phyloP scores from a whole-genome alignment of 768 basidiomycete species.

The Hygrophoropsis aurantiaca region DNA sequence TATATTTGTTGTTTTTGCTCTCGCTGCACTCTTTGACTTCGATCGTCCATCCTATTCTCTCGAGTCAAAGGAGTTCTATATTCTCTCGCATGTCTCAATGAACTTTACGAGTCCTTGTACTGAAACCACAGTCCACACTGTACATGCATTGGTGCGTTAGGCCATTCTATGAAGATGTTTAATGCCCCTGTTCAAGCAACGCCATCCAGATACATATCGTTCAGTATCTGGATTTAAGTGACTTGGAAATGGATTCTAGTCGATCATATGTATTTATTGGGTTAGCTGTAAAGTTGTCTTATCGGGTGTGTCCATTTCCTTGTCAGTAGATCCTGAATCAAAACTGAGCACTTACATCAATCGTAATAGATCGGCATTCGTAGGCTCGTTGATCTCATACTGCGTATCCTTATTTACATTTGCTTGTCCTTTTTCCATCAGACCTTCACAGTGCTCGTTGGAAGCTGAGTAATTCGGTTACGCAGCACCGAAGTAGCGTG shows the following conservation, averaged over 20 bases:
- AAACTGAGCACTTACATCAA: constrained; percentile 2
- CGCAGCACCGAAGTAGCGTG: constrained; percentile 49
- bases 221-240: constrained; percentile 56
- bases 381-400: constrained; percentile 26
- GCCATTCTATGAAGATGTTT: constrained; percentile 8
- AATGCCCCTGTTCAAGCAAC: not conserved
- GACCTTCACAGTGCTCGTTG: constrained; percentile 63
- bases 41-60: constrained; percentile 44
- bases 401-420: not conserved
- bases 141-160: constrained; percentile 54
- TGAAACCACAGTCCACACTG: constrained; percentile 52
- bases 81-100: constrained; percentile 54
- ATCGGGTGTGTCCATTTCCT: constrained; percentile 47
- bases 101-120: constrained; percentile 43
- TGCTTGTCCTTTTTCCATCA: constrained; percentile 19
- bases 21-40: constrained; percentile 64
- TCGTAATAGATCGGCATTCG: constrained; percentile 55
- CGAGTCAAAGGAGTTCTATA: constrained; percentile 62
- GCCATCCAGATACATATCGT: constrained; percentile 38
- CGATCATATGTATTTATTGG: constrained; percentile 59
- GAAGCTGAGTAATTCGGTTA: constrained; percentile 47
- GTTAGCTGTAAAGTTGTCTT: constrained; percentile 54
- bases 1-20: constrained; percentile 64
- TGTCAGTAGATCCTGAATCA: no score
- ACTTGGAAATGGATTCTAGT: constrained; percentile 47